Base-by-base conservation (phyloP, 768 basidiomycete species). In the Mycena capillaripes region DNA sequence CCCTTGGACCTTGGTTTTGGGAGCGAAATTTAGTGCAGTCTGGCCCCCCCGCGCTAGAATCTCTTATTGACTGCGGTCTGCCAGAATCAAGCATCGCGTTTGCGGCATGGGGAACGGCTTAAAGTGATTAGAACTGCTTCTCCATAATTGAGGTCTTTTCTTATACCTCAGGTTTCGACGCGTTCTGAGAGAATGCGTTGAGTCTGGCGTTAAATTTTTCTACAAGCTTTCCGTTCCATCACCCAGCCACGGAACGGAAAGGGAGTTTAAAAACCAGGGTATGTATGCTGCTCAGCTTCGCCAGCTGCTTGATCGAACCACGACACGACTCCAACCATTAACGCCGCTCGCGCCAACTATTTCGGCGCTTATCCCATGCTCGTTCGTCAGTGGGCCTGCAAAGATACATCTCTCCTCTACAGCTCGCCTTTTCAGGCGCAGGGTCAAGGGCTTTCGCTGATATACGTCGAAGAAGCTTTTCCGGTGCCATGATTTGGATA, bases 381-480 rank as follows among this genome's bases (percentile, higher is more conserved):
- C 12, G 21, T 34, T 21, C 34, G 36, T 32, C 42, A 2, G 0
- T 12, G n/a, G 21, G 8, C 17, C 16, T 42, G 25, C 40, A 48
- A 62, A 7, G 27, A 44, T 12, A 10, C 48, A 55, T 65, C n/a
- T 52, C 38, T 42, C 27, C 36, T 71, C 50, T 25, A 67, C 60
- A 72, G 71, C 66, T 48, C 19, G 17, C 34, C 44, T 57, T 55
- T 63, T 40, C 29, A 50, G 63, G 62, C 5, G 62, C 48, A 17
- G 66, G 55, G 59, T 17, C 12, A 34, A 61, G 48, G 65, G 53
- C 44, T 25, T 21, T 34, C 27, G 32, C 19, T 40, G 30, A 66
- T 44, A 40, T 38, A 30, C 38, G 70, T 66, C 58, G 50, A 12
- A 66, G 5, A 71, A 61, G 17, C 64, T 71, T 71, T 52, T 30